Base-by-base conservation (phyloP, 371 early-diverging fungal species). In the Dichotomocladium elegans region DNA sequence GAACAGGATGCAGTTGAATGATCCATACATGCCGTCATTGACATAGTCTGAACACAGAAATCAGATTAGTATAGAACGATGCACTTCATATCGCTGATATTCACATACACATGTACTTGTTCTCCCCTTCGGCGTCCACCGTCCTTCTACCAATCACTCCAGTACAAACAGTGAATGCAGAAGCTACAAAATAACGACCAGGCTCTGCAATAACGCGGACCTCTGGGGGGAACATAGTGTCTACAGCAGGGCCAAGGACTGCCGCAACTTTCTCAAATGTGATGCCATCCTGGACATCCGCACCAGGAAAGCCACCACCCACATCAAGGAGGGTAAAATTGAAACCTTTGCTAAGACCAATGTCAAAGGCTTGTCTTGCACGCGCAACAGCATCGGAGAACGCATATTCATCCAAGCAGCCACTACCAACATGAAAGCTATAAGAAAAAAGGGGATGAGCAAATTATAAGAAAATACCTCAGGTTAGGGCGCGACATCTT, bases 271-370 rank as follows among this genome's bases (percentile, higher is more conserved):
- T 83, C 57, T 81, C 82, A 70, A 98, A 95, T 9, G 88, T 88
- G 57, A 93, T 77, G 10, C 87, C 86, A 53, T 83, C 74, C 44
- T 78, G 70, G 43, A 86, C 82, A 69, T 85, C 77, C 41, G 86
- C 83, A 42, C 94, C 91, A n/a, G 99, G 96, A 80, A 96, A 98
- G 3, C 99, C 99, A 52, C 99, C 99, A 41, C 99, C 99, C 50
- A 97, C 85, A 63, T 98, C 99, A 47, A 98, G 81, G 33, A 98
- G 64, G 46, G 66, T 66, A 56, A 96, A 81, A 19, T 87, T 68
- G 60, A 82, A 92, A 3, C 96, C 98, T 57, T 85, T 65, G 12
- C 66, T 68, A 22, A 66, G 67, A 27, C 85, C 99, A 58, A 86
- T 79, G 64, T 95, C 94, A 68, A 98, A 96, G 3, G 93, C 95